A percentile compares a stretch with the other conserved stretches of the same genome.
These are phyloP conservation scores for Fusarium pseudograminearum DNA, from an alignment of 2,329 filamentous ascomycete genomes.

Conservation along the genomic window DNA sequence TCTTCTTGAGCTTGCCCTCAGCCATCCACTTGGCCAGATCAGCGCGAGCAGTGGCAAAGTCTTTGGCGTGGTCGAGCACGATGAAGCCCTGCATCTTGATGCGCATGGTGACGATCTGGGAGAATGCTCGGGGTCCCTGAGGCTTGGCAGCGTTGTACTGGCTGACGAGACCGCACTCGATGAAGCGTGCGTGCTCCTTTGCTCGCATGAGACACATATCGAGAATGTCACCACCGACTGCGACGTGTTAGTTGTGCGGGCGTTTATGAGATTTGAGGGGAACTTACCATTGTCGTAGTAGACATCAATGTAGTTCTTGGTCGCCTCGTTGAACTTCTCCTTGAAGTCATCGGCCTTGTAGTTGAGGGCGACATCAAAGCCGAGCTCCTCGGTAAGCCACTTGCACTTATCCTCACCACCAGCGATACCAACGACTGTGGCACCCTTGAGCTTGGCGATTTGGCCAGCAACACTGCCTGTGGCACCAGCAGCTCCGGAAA, in stretches of 20 bases:
- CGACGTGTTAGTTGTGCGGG: conserved; percentile 6
- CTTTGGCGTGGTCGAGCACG: conserved; percentile 73
- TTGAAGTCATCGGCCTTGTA: conserved; percentile 75
- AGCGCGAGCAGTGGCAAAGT: conserved; percentile 69
- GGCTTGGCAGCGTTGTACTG: conserved; percentile 72
- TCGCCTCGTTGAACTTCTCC: conserved; percentile 69
- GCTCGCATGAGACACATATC: conserved; percentile 74
- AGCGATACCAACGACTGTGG: conserved; percentile 72
- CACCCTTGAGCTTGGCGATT: conserved; percentile 79
- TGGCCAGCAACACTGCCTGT: conserved; percentile 82
- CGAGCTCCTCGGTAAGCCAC: conserved; percentile 73
- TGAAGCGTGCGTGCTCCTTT: conserved; percentile 73
- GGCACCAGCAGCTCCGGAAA: conserved; percentile 81
- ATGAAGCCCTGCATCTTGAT: conserved; percentile 79
- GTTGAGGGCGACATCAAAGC: conserved; percentile 75
- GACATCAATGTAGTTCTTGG: conserved; percentile 71
- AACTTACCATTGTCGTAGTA: conserved; percentile 74
- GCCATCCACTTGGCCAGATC: conserved; percentile 76
- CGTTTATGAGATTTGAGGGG: rapidly evolving
- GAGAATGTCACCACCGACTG: conserved; percentile 76
- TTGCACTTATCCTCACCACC: conserved; percentile 75
- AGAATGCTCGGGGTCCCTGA: conserved; percentile 68
- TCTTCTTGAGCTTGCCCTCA: conserved; percentile 78
- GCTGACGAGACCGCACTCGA: conserved; percentile 78
- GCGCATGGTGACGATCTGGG: conserved; percentile 66